Base-by-base conservation (phyloP, 164 flowering plant species). In the Amborella trichopoda region DNA sequence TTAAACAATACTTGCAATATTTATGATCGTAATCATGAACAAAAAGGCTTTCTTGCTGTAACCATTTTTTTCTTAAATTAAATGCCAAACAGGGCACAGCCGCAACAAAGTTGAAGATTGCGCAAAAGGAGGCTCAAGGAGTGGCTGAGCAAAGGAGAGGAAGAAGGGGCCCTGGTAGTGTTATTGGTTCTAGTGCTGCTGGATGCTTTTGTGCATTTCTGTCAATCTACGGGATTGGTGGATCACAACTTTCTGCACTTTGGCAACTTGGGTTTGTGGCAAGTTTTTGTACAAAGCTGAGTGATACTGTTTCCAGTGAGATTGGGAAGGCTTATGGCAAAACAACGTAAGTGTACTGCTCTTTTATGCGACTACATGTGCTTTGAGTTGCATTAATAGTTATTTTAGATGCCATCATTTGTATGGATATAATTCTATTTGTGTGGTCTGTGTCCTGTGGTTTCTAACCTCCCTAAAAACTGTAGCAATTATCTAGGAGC, bases 281-380 rank as follows among this genome's bases (percentile, higher is more conserved):
- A 27, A 91, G 96, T 65, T 91, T 84, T 55, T 91, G 99, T 59
- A 91, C 99, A 23, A 91, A 91, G 61, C 63, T 91, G 60, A 87
- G 94, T 58, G 99, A 91, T 59, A 87, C 99, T 0, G 86, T 82
- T 56, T 91, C 99, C 12, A 91, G 95, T 62, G 96, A 91, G 76
- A 81, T 91, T 36, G 99, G 99, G 36, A 91, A 91, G 61, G 96
- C 99, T 23, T 87, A 78, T 68, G 93, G 93, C 19, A 79, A 68
- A 58, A 80, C 78, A 50, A 83, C 94, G 98, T 83, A 60, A 76
- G 77, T 62, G 14, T 9, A 10, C 23, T 34, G 23, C 23, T 41
- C n/a, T n/a, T n/a, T 30, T 30, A 30, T 30, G 34, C 34, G 9
- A 30, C 34, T 30, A 30, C 34, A 8, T 30, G 9, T 30, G 0